These are phyloP conservation scores for Aspergillus sp. DNA, from an alignment of 2,329 filamentous ascomycete genomes.

Conservation along the genomic window DNA sequence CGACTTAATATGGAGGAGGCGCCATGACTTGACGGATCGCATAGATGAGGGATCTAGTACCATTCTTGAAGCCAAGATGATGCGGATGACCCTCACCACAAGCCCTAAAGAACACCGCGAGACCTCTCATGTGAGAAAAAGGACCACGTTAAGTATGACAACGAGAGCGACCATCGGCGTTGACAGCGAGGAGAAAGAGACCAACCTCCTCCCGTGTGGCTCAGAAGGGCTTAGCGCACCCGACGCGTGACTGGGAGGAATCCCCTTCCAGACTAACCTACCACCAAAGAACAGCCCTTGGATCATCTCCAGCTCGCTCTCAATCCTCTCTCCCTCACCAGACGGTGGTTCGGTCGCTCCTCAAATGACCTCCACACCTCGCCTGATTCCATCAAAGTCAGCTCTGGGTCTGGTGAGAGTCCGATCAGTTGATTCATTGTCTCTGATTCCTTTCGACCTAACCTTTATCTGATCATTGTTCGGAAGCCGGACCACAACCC, in stretches of 20 bases:
- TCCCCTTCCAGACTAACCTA: slow-evolving; percentile 28
- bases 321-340: slow-evolving; percentile 17
- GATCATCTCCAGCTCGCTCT: slow-evolving; percentile 8
- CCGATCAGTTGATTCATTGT: background rate
- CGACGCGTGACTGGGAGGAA: slow-evolving; percentile 37
- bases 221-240: slow-evolving; percentile 32
- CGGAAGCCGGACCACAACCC: slow-evolving; percentile 16
- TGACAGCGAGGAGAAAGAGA: background rate
- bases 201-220: slow-evolving; percentile 13
- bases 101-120: background rate
- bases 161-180: background rate
- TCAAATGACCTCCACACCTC: slow-evolving; percentile 22
- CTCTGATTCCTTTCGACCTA: slow-evolving; percentile 12
- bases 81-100: background rate
- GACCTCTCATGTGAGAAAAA: background rate
- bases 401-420: slow-evolving; percentile 21
- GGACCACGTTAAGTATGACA: background rate
- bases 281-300: slow-evolving; percentile 21
- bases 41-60: background rate
- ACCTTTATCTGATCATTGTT: slow-evolving; percentile 19
- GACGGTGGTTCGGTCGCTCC: slow-evolving; percentile 21
- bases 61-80: background rate
- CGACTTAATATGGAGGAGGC: background rate
- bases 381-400: slow-evolving; percentile 12
- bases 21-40: background rate